phyloP scores from a whole-genome alignment of 768 basidiomycete species.

The Boletellus ananiceps region DNA sequence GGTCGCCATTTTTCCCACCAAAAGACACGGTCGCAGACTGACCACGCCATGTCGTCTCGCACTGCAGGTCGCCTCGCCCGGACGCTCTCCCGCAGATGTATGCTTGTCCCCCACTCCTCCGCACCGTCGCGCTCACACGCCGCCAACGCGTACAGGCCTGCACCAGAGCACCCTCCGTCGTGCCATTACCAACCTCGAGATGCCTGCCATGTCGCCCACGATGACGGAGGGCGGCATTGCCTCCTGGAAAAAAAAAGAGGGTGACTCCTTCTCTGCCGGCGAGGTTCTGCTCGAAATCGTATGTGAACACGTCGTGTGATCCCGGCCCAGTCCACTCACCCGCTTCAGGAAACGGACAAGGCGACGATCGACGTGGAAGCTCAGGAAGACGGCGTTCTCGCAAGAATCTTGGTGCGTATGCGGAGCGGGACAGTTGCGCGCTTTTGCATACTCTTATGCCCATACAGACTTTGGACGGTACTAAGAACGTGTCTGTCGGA shows the following conservation, averaged over 20 bases:
- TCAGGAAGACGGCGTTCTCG: constrained; percentile 92
- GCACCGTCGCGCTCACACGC: not conserved
- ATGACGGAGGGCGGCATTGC: constrained; percentile 95
- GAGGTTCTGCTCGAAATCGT: constrained; percentile 91
- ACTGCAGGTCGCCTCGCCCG: constrained; percentile 10
- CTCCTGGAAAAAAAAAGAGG: constrained; percentile 85
- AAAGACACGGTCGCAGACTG: not conserved
- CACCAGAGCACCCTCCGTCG: constrained; percentile 47
- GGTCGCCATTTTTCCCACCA: not conserved
- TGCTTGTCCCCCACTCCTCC: not conserved
- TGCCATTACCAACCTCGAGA: constrained; percentile 72
- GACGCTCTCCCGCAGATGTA: constrained; percentile 24
- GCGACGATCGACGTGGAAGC: constrained; percentile 98
- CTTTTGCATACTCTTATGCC: not conserved
- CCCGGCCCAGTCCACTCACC: not conserved
- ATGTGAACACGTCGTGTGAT: constrained; percentile 26
- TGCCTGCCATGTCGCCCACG: constrained; percentile 98
- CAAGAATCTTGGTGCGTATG: constrained; percentile 79
- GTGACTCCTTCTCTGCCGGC: constrained; percentile 73
- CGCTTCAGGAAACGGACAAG: constrained; percentile 81
- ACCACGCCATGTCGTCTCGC: constrained; percentile 15
- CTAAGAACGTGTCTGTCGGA: constrained; percentile 84
- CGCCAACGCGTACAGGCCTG: constrained; percentile 28
- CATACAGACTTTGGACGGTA: constrained; percentile 63
- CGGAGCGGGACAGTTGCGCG: not conserved